Conservation (phyloP, 192 early-diverging fungal genomes). For the Dimargaris verticillata region DNA sequence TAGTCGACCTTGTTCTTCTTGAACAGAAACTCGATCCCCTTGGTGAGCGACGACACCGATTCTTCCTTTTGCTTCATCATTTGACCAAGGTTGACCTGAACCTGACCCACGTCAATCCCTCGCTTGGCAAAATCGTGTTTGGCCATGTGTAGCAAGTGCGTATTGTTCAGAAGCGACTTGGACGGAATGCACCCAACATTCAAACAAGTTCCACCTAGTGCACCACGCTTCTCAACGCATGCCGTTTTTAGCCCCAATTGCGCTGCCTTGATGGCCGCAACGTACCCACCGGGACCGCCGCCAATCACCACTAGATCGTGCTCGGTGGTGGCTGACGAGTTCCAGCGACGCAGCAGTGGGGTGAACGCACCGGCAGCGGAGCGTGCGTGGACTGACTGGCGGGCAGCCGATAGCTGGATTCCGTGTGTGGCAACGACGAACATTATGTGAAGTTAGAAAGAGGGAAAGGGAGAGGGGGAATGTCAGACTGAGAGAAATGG, state of each 20-base stretch:
- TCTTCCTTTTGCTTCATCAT: slow-evolving; percentile 88
- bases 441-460: too few relatives aligned
- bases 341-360: slow-evolving; percentile 6
- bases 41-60: slow-evolving; percentile 72
- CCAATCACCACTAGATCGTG: slow-evolving; percentile 79
- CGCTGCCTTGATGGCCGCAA: slow-evolving; percentile 96
- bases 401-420: too few relatives aligned
- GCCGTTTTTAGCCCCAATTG: slow-evolving; percentile 96
- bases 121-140: slow-evolving; percentile 80
- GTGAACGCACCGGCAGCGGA: too few relatives aligned
- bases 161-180: slow-evolving; percentile 97
- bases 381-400: too few relatives aligned
- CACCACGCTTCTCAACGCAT: slow-evolving; percentile 88
- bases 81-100: slow-evolving; percentile 67
- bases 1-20: slow-evolving; percentile 98
- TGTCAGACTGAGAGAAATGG: too few relatives aligned
- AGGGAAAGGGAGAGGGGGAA: too few relatives aligned
- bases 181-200: slow-evolving; percentile 99
- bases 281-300: slow-evolving; percentile 95
- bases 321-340: slow-evolving; percentile 23
- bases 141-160: slow-evolving; percentile 89
- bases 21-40: slow-evolving; percentile 85
- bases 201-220: slow-evolving; percentile 94
- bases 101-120: slow-evolving; percentile 78
- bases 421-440: too few relatives aligned